A percentile compares a stretch with the other conserved stretches of the same genome.
Evolutionary conservation across 495 filamentous ascomycete genomes (phyloP).

Genomic region (Stereocaulon alpinum): DNA sequence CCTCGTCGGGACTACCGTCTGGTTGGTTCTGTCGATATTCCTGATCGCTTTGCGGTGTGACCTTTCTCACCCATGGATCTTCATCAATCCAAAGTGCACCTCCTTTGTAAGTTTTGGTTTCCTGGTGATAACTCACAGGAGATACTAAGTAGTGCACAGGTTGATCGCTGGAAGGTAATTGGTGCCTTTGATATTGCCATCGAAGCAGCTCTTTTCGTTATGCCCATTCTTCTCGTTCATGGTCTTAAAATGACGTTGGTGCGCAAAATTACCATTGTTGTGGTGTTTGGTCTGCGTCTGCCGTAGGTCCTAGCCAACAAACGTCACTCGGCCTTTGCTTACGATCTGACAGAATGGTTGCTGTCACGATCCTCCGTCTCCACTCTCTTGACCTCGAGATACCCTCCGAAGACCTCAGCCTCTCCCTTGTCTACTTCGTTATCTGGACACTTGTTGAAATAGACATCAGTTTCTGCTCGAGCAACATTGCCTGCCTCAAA

Average conservation of each 20-base stretch:
- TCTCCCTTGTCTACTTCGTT: slow-evolving; percentile 28
- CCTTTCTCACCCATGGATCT: slow-evolving; percentile 24
- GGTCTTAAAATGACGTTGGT: slow-evolving; percentile 27
- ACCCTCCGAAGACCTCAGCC: slow-evolving; percentile 30
- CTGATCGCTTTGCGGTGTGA: slow-evolving; percentile 25
- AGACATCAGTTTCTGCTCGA: slow-evolving; percentile 38
- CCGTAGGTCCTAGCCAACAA: background rate
- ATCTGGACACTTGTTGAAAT: slow-evolving; percentile 38
- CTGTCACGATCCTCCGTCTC: slow-evolving; percentile 22
- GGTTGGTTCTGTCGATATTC: slow-evolving; percentile 20
- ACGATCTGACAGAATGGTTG: slow-evolving; percentile 22
- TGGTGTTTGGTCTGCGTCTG: background rate
- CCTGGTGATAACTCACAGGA: background rate
- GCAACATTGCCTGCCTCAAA: slow-evolving; percentile 39
- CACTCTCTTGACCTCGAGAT: slow-evolving; percentile 18
- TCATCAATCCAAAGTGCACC: slow-evolving; percentile 18
- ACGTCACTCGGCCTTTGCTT: too few relatives aligned
- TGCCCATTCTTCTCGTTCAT: slow-evolving; percentile 31
- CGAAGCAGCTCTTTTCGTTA: slow-evolving; percentile 26
- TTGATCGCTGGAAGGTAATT: slow-evolving; percentile 27
- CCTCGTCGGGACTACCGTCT: slow-evolving; percentile 15
- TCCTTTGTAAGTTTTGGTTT: slow-evolving; percentile 21
- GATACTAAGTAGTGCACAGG: slow-evolving; percentile 17
- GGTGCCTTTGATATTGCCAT: slow-evolving; percentile 26
- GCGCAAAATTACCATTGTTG: background rate